A percentile compares a stretch with the other conserved stretches of the same genome.
Evolutionary conservation across 2,329 filamentous ascomycete genomes (phyloP).

Genomic region (Truncatella angustata): DNA sequence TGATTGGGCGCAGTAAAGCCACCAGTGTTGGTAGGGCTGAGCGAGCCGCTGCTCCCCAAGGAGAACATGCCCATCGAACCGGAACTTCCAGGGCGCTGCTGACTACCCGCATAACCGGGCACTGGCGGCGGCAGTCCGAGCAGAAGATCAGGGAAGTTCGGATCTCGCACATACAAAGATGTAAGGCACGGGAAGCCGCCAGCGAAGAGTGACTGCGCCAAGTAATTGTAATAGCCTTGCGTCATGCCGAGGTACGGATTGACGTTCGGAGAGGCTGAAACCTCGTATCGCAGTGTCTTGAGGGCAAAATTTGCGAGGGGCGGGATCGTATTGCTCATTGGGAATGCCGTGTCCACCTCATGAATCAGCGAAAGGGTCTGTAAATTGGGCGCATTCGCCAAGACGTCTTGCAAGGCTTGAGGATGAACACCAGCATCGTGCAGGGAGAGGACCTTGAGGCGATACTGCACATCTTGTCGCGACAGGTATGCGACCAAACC

Average conservation of each 20-base stretch:
- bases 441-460: constrained; percentile 68
- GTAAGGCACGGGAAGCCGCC: constrained; percentile 71
- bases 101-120: constrained; percentile 37
- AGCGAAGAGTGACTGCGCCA: constrained; percentile 77
- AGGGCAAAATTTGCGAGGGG: constrained; percentile 69
- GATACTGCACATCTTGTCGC: constrained; percentile 54
- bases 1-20: constrained; percentile 10
- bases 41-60: constrained; percentile 21
- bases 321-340: constrained; percentile 49
- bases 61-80: constrained; percentile 28
- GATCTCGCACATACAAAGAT: constrained; percentile 82
- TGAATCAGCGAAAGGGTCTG: constrained; percentile 55
- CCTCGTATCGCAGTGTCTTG: constrained; percentile 76
- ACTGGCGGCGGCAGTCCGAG: constrained; percentile 66
- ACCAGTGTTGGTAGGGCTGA: constrained; percentile 22
- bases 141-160: constrained; percentile 77
- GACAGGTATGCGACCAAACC: constrained; percentile 71
- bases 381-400: constrained; percentile 57
- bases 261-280: constrained; percentile 58
- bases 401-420: constrained; percentile 57
- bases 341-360: constrained; percentile 49
- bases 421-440: constrained; percentile 69
- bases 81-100: constrained; percentile 33
- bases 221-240: constrained; percentile 76
- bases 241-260: constrained; percentile 57